Percentiles rank a stretch among this genome's conserved stretches.
Conservation (phyloP, 1,284 basidiomycete genomes). For the Trametes hirsuta region DNA sequence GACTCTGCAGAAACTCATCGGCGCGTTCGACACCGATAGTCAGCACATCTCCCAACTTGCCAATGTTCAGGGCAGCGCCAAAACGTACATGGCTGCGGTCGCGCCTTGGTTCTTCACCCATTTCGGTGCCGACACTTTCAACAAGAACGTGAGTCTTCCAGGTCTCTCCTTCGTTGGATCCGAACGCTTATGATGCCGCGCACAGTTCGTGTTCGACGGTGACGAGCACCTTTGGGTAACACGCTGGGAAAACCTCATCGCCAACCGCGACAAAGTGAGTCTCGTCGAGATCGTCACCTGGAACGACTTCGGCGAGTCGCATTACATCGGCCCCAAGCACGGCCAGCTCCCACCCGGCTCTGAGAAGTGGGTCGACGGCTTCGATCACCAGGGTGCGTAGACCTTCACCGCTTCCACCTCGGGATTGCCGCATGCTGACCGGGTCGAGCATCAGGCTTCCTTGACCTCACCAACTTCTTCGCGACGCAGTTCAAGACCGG, state of each 20-base stretch:
- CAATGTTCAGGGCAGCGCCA: constrained; percentile 26
- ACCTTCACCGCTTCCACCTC: not conserved
- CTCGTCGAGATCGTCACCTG: constrained; percentile 47
- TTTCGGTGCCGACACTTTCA: constrained; percentile 63
- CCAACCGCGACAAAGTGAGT: constrained; percentile 57
- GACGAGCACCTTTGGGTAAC: constrained; percentile 73
- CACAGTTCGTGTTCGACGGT: constrained; percentile 47
- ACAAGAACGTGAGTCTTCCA: constrained; percentile 72
- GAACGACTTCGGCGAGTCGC: constrained; percentile 45
- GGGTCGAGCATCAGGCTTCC: constrained; percentile 50
- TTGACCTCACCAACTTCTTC: constrained; percentile 71
- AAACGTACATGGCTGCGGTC: constrained; percentile 38
- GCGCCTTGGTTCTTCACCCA: constrained; percentile 78
- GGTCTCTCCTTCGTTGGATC: not conserved
- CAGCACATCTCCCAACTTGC: constrained; percentile 37
- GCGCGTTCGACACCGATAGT: constrained; percentile 50
- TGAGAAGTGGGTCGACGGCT: constrained; percentile 40
- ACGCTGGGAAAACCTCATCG: constrained; percentile 76
- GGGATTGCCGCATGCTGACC: not conserved
- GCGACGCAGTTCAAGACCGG: constrained; percentile 80
- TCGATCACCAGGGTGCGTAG: constrained; percentile 46
- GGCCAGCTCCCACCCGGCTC: constrained; percentile 56
- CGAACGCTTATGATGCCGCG: not conserved
- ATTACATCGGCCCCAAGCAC: constrained; percentile 55
- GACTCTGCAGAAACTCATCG: constrained; percentile 44